Conservation (phyloP, 768 basidiomycete species). For the Kondoa malvinella region DNA sequence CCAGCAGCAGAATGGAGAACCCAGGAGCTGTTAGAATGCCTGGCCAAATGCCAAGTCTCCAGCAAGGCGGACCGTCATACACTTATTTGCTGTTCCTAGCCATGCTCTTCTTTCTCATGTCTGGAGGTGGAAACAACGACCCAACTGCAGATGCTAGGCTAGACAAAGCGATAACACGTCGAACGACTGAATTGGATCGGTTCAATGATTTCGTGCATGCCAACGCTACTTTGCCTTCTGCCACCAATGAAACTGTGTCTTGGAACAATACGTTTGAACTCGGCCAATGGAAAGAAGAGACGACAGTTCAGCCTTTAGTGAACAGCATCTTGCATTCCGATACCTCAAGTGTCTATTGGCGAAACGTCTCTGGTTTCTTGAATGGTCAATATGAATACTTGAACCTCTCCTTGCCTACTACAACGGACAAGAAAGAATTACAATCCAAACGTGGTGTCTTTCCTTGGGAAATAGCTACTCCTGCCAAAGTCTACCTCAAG, state of each 20-base stretch:
- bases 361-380: slow-evolving; percentile 17
- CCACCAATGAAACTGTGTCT: neutral
- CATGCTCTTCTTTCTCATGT: neutral
- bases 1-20: too few species aligned
- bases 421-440: slow-evolving; percentile 1
- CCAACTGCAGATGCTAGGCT: neutral
- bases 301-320: neutral
- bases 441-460: slow-evolving; percentile 8
- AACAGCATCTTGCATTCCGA: neutral
- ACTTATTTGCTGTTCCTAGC: neutral
- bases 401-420: slow-evolving; percentile 1
- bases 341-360: slow-evolving; percentile 7
- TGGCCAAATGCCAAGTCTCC: neutral
- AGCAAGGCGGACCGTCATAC: neutral
- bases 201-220: neutral
- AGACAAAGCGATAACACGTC: neutral
- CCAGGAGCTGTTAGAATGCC: neutral
- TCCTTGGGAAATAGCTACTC: slow-evolving; percentile 10
- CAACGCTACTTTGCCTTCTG: neutral
- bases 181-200: neutral
- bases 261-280: slow-evolving; percentile 7
- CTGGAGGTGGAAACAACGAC: neutral
- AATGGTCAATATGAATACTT: slow-evolving; percentile 6
- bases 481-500: slow-evolving; percentile 9
- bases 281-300: neutral